Base-by-base conservation (phyloP, 129 eudicot species). In the Helichrysum umbraculigerum region DNA sequence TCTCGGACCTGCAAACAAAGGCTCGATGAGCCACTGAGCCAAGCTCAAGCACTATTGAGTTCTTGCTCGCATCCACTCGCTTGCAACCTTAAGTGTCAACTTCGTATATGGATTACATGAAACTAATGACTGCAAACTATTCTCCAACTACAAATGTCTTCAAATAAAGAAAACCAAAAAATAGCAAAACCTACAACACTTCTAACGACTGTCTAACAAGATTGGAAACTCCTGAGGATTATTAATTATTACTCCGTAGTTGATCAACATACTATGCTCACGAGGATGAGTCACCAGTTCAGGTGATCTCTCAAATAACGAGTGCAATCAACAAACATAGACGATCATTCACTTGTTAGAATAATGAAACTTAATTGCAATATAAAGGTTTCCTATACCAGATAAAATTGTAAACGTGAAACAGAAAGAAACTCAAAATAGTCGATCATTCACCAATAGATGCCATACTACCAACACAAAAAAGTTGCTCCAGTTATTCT, bases 401-500 rank as follows among this genome's bases (percentile, higher is more conserved):
- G n/a, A 65, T 65, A 34, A 16, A 65, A 14, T 33, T 65, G 42
- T 33, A 68, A 42, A 7, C 56, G 22, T 8, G 54, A 19, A 37
- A 67, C 70, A 66, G 50, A 33, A 9, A 34, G n/a, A n/a, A n/a
- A n/a, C n/a, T n/a, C 14, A 51, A 72, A 33, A 52, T 17, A 56
- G 52, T 72, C 37, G 12, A 57, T 19, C 30, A 72, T 72, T 28
- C 30, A 71, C 63, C 69, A 29, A 32, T 19, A 66, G 5, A n/a
- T 19, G 12, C 8, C 28, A 67, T 19, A 67, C 71, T 37, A 6
- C 66, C 17, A 32, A 32, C 34, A 0, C 34, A 25, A 25, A 61
- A 37, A 37, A 33, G 70, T 29, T 3, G 70, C 41, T 65, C 76
- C n/a, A 56, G 20, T 71, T 71, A 71, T 71, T 71, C 50, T 71